Evolutionary conservation across 768 basidiomycete genomes (phyloP), one percentile per base, ranked within the genome.

Genomic region (Amanita subjunquillea): DNA sequence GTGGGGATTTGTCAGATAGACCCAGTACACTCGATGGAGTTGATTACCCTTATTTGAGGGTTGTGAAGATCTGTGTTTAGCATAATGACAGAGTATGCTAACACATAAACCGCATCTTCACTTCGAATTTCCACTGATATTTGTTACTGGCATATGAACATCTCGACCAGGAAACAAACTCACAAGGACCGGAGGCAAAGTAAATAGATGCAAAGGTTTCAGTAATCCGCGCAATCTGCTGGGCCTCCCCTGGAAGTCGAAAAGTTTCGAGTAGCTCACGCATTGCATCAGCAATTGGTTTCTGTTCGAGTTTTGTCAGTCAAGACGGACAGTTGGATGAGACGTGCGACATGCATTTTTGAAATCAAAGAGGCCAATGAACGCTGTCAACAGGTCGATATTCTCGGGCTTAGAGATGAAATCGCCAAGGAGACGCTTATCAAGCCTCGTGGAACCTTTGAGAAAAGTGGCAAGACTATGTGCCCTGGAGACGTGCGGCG

Each of bases 1-100:
- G 34, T 34, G 53, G n/a, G 32, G n/a, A 54, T 41, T 39, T 5
- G 20, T 49, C 39, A 12, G 3, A 25, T 38, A 42, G 17, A 39
- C 10, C 45, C 48, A n/a, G 2, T 47, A 50, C 30, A 25, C 23
- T 46, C 57, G 32, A 13, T 13, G 13, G 60, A 51, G 23, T 22
- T 46, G 32, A 22, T 65, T 63, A 87, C 91, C 63, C 89, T 72
- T 55, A 94, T 79, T 74, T 96, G 92, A 10, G 94, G 93, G 63
- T 90, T 97, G 64, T 97, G 94, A 30, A 83, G 80, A 69, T 99
- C 96, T 6, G 96, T 99, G 68, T 99, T 99, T 47, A 99, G 79
- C 92, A 99, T 80, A 66, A 99, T 97, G 55, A 99, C 85, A 0
- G 96, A 97, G 66, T 85, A 99, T 1, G 95, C 82, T 23, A 99